These are phyloP conservation scores for Psidium guajava DNA, from an alignment of 345 rosid species.

Conservation along the genomic window DNA sequence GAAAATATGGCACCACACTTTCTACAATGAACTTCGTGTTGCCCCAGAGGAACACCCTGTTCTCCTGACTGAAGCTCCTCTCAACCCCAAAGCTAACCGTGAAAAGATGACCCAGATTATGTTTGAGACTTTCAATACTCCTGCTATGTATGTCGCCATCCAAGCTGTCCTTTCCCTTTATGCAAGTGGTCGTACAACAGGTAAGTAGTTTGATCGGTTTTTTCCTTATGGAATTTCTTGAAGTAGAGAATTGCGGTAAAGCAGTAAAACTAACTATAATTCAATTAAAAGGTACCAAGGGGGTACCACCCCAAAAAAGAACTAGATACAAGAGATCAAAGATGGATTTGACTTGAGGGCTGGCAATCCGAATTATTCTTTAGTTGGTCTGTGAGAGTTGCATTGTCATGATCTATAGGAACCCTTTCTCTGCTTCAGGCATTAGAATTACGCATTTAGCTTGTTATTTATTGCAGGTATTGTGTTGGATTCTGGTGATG, in stretches of 20 bases:
- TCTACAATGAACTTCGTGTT: slow-evolving; percentile 71
- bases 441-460: not conserved
- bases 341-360: not conserved
- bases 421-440: not conserved
- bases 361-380: not conserved
- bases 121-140: slow-evolving; percentile 67
- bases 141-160: slow-evolving; percentile 73
- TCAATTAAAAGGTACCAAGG: not conserved
- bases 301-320: not conserved
- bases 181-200: slow-evolving; percentile 53
- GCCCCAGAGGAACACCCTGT: slow-evolving; percentile 77
- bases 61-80: slow-evolving; percentile 77
- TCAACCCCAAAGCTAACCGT: slow-evolving; percentile 70
- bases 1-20: slow-evolving; percentile 58
- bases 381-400: not conserved
- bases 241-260: not conserved
- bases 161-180: slow-evolving; percentile 65
- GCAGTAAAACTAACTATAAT: not conserved
- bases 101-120: slow-evolving; percentile 77
- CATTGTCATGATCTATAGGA: not conserved
- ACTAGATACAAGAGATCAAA: not conserved
- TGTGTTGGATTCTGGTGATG: slow-evolving; percentile 62
- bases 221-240: not conserved
- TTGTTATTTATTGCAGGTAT: slow-evolving; percentile 18
- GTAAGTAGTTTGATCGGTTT: slow-evolving; percentile 10